Conservation (phyloP, 176 grass and related monocot genomes). For the Musa beccarii region DNA sequence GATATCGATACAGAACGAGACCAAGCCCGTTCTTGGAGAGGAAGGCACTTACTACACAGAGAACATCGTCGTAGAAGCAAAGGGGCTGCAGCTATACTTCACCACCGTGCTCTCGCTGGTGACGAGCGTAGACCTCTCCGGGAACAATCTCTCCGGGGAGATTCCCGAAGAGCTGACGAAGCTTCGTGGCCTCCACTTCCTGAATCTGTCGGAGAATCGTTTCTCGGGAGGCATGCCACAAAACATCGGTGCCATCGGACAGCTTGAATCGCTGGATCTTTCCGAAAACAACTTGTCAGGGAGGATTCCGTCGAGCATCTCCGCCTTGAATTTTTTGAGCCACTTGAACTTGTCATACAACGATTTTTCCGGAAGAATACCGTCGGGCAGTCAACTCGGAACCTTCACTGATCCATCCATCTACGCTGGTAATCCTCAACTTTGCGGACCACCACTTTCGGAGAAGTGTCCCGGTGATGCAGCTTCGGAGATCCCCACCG, state of each 20-base stretch:
- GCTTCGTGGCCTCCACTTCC: background rate
- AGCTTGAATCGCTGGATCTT: slow-evolving; percentile 2
- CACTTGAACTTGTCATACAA: slow-evolving; percentile 3
- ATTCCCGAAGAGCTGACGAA: background rate
- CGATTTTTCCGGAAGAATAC: background rate
- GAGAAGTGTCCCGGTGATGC: too few species aligned
- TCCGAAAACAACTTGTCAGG: slow-evolving; percentile 1
- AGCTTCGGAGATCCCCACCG: too few species aligned
- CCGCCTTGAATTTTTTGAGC: background rate
- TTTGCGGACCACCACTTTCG: background rate
- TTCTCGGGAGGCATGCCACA: background rate
- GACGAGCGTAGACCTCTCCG: background rate
- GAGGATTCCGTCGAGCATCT: background rate
- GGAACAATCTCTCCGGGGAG: background rate
- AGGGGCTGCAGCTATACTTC: background rate
- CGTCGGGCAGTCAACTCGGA: background rate
- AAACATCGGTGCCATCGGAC: background rate
- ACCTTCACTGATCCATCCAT: background rate
- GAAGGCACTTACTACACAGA: background rate
- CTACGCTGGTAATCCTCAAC: background rate
- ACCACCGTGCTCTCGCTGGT: background rate
- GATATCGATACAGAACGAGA: background rate
- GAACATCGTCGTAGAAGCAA: background rate
- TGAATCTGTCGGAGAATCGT: background rate
- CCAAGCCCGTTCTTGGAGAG: too few species aligned